Base-by-base conservation (phyloP, 2,329 filamentous ascomycete genomes). In the Sclerotinia borealis region DNA sequence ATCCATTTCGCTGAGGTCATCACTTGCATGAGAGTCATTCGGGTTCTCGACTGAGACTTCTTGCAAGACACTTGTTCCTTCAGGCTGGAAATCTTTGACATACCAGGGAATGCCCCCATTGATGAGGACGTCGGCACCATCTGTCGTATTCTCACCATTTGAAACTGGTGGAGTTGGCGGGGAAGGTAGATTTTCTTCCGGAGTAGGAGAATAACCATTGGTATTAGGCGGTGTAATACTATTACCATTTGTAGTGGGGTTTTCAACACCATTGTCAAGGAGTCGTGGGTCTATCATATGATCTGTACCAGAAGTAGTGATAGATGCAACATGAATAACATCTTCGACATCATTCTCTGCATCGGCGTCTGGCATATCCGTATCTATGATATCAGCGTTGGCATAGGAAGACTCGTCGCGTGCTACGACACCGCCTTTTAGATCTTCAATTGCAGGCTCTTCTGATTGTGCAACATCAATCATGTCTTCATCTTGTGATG, bases 31-130 rank as follows among this genome's bases (percentile, higher is more conserved):
- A 36, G 85, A 81, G 68, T 85, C 61, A n/a, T 89, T 85, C 62
- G 93, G 89, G 39, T 87, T 83, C 2, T 88, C 90, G 17, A 31
- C 37, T 17, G 49, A 9, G 25, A 63, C 55, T 15, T 63, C 49
- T 68, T 89, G 88, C 62, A 90, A 80, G 11, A 93, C 85, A 0
- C 89, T 93, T 0, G 92, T 96, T 63, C 92, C 93, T 60, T 85
- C 72, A 61, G 90, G 89, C 59, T 95, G 85, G 73, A 96, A 96
- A 10, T 85, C 83, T 72, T 90, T 85, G 64, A 96, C 83, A 75
- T 96, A 96, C 92, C 92, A 97, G 9, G 91, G 86, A 15, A 96
- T 80, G 39, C 93, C 93, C 64, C 93, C 93, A 55, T 88, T 82
- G 2, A 83, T 83, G 50, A 92, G 79, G 13, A 68, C 65, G 15